Percentiles rank a stretch among this genome's conserved stretches.
phyloP scores from a whole-genome alignment of 257 asterid genomes.

The Knoxia roxburghii region DNA sequence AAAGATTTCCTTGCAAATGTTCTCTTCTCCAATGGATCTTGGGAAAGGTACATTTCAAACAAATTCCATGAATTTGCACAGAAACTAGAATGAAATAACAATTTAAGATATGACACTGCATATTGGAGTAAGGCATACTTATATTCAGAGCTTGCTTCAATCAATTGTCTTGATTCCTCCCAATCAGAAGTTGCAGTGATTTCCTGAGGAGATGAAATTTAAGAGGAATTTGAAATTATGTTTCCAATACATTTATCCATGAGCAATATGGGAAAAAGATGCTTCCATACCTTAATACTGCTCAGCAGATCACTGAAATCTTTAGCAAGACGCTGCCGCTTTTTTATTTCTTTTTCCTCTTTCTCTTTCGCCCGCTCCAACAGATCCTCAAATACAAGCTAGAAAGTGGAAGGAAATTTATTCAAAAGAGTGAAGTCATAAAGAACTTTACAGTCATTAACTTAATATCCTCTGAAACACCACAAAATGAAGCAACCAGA shows the following conservation, averaged over 20 bases:
- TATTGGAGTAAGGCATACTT: conserved; percentile 38
- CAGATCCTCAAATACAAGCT: conserved; percentile 85
- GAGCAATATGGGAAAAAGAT: conserved; percentile 3
- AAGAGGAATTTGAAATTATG: background rate
- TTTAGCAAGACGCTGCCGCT: conserved; percentile 78
- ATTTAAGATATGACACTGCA: conserved; percentile 1
- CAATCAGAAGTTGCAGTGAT: conserved; percentile 63
- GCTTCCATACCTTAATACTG: conserved; percentile 53
- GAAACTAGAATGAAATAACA: conserved; percentile 14
- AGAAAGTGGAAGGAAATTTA: conserved; percentile 13
- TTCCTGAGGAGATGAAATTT: conserved; percentile 43
- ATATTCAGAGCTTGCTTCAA: conserved; percentile 84
- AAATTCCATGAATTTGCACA: conserved; percentile 14
- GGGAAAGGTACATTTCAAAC: conserved; percentile 10
- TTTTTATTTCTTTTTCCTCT: conserved; percentile 93
- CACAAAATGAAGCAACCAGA: background rate
- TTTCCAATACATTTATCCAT: background rate
- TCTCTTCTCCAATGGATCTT: conserved; percentile 89
- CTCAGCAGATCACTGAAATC: conserved; percentile 75
- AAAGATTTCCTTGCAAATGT: conserved; percentile 59
- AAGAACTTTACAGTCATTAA: background rate
- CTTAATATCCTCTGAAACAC: background rate
- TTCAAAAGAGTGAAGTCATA: background rate
- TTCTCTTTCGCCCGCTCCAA: conserved; percentile 92
- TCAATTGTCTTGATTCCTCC: conserved; percentile 78